Conservation (phyloP, 352 stramenopile species). For the Globisporangium emineosum region DNA sequence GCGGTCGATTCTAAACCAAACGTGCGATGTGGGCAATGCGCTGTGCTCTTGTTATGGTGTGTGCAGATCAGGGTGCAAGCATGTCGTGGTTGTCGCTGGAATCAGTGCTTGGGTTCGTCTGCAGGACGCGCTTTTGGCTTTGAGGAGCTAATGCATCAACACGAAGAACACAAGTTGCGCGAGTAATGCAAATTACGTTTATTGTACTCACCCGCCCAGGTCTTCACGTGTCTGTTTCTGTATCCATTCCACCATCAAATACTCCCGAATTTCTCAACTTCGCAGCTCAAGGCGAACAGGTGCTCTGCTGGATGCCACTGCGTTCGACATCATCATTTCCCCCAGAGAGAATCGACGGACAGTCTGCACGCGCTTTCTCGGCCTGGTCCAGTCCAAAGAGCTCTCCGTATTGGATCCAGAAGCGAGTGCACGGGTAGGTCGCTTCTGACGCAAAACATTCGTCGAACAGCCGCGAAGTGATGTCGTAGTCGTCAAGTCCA, state of each 20-base stretch:
- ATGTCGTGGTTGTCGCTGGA: background rate
- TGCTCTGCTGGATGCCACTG: background rate
- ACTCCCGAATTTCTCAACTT: background rate
- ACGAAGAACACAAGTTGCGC: background rate
- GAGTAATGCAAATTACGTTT: background rate
- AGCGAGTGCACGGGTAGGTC: constrained; percentile 24
- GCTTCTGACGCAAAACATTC: constrained; percentile 23
- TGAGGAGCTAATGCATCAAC: background rate
- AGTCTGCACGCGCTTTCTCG: constrained; percentile 15
- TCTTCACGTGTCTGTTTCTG: background rate
- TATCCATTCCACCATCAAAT: background rate
- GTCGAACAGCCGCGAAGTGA: constrained; percentile 38
- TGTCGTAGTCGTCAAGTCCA: constrained; percentile 37
- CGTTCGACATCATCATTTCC: background rate
- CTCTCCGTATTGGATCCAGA: constrained; percentile 58
- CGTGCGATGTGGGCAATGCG: no score
- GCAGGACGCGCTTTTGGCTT: background rate
- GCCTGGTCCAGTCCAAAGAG: constrained; percentile 37
- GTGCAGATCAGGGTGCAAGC: background rate
- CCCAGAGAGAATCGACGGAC: background rate
- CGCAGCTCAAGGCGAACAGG: background rate
- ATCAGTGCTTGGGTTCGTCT: background rate
- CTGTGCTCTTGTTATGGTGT: background rate
- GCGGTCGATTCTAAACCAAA: no score
- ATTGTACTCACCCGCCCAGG: constrained; percentile 1